Evolutionary conservation across 2,329 filamentous ascomycete genomes (phyloP).

Genomic region (Ramularia endophylla): DNA sequence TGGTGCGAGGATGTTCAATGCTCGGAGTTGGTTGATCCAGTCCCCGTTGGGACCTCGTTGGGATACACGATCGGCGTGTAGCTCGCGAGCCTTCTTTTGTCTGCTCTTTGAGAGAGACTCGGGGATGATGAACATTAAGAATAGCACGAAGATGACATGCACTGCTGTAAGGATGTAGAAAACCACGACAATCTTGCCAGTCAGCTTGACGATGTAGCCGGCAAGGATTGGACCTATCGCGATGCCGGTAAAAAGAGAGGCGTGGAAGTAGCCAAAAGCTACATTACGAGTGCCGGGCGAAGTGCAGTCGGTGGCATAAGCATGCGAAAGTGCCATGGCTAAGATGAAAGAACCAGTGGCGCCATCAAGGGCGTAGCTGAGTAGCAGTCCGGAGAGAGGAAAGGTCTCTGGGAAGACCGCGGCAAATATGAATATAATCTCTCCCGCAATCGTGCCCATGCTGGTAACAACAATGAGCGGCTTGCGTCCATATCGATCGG

Average conservation of each 20-base stretch:
- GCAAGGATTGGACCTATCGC: constrained; percentile 79
- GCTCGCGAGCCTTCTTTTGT: constrained; percentile 64
- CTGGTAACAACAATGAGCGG: constrained; percentile 67
- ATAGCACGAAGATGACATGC: constrained; percentile 67
- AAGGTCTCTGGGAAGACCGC: constrained; percentile 67
- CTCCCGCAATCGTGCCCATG: constrained; percentile 65
- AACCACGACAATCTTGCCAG: constrained; percentile 68
- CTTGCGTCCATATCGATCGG: constrained; percentile 79
- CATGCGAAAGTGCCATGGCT: constrained; percentile 70
- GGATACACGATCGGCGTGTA: constrained; percentile 45
- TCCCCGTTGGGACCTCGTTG: constrained; percentile 33
- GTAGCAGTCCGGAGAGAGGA: constrained; percentile 70
- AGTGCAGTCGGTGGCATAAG: constrained; percentile 87
- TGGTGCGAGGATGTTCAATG: constrained; percentile 65
- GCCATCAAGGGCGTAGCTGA: constrained; percentile 75
- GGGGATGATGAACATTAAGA: constrained; percentile 66
- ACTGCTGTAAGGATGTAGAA: constrained; percentile 76
- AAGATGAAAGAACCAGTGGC: constrained; percentile 84
- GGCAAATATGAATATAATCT: constrained; percentile 71
- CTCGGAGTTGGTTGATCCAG: constrained; percentile 41
- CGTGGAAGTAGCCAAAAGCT: constrained; percentile 84
- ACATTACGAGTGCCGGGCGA: constrained; percentile 72
- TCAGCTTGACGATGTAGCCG: constrained; percentile 70
- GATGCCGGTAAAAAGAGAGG: constrained; percentile 81
- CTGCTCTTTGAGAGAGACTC: constrained; percentile 75